These are phyloP conservation scores for Azolla pinnata DNA, from an alignment of 75 land plant species.

Conservation along the genomic window DNA sequence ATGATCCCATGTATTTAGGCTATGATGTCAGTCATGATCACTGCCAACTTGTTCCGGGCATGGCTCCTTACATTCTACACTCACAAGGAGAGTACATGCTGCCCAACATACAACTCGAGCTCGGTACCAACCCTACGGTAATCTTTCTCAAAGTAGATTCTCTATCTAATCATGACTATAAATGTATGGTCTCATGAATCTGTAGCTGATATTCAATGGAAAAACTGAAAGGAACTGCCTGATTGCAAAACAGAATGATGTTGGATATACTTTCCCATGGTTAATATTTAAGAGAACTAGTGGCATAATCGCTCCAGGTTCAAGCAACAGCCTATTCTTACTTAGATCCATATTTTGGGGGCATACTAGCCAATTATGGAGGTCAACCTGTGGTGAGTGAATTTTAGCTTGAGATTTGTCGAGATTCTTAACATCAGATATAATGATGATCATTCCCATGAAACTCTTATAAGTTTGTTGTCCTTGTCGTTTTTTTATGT, in stretches of 20 bases:
- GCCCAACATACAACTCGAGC: conserved; percentile 40
- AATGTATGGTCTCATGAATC: too few relatives aligned
- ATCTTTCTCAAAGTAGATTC: not conserved
- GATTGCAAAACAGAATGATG: too few relatives aligned
- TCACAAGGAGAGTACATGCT: conserved; percentile 29
- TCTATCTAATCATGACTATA: too few relatives aligned
- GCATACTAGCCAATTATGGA: conserved; percentile 44
- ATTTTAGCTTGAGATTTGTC: too few relatives aligned
- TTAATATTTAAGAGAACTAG: not conserved
- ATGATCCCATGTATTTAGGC: too few relatives aligned
- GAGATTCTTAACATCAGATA: too few relatives aligned
- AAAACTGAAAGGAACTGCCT: too few relatives aligned
- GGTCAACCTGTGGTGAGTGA: conserved; percentile 45
- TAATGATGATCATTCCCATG: not conserved
- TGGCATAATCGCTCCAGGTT: conserved; percentile 23
- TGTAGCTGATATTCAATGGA: too few relatives aligned
- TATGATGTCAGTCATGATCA: too few relatives aligned
- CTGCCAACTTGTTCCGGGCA: too few relatives aligned
- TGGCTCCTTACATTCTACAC: conserved; percentile 12
- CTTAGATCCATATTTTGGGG: conserved; percentile 46
- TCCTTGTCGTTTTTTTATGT: too few relatives aligned
- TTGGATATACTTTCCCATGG: not conserved
- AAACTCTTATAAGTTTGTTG: too few relatives aligned
- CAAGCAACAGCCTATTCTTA: conserved; percentile 48
- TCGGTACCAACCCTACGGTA: conserved; percentile 51